Conservation (phyloP, 805 yeast species). For the Wickerhamomyces queroliae region DNA sequence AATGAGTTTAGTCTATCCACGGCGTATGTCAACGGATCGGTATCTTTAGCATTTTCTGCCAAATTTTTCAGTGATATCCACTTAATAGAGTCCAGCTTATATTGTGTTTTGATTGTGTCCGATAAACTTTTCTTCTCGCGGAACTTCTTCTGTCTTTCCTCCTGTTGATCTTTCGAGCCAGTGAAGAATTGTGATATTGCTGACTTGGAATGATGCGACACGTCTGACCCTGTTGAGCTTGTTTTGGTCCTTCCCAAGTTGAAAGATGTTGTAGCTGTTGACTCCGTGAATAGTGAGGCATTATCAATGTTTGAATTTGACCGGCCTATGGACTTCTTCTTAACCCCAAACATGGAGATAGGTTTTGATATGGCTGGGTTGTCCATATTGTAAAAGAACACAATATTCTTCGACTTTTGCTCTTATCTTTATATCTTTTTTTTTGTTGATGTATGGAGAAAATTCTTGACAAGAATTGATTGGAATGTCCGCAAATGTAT, state of each 20-base stretch:
- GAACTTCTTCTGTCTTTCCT: not conserved
- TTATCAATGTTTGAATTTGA: not conserved
- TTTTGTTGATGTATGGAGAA: no score
- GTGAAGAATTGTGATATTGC: not conserved
- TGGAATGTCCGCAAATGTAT: no score
- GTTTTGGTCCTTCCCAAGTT: not conserved
- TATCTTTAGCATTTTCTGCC: constrained; percentile 2
- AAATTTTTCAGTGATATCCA: constrained; percentile 13
- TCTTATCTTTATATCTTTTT: no score
- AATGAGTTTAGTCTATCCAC: constrained; percentile 12
- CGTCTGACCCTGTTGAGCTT: not conserved
- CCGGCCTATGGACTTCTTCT: not conserved
- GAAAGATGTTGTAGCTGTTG: not conserved
- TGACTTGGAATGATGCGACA: not conserved
- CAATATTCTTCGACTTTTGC: no score
- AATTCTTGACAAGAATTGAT: no score
- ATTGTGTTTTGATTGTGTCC: constrained; percentile 10
- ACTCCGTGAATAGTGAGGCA: not conserved
- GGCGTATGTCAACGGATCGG: constrained; percentile 15
- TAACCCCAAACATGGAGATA: not conserved
- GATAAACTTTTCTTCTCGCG: not conserved
- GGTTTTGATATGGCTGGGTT: not conserved
- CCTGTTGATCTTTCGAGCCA: not conserved
- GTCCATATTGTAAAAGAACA: no score
- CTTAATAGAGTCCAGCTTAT: constrained; percentile 11